Base-by-base conservation (phyloP, 306 rosid genomes). In the Lotus japonicus region DNA sequence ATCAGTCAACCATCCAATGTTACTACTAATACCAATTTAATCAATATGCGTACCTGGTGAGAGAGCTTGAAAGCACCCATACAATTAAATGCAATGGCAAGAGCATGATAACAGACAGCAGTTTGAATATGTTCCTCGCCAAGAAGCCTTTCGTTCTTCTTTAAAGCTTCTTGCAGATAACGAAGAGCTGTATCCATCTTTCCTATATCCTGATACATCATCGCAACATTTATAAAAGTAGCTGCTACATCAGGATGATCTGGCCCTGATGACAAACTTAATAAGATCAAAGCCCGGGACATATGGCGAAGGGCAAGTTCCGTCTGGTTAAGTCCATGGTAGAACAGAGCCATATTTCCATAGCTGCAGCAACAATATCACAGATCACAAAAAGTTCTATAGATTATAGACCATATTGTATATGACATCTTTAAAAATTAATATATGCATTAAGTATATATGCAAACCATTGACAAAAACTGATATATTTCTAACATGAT, bases 181-280 rank as follows among this genome's bases (percentile, higher is more conserved):
- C 97, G 99, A 80, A 90, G 99, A 66, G 99, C 96, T 8, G 96
- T 95, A 61, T 85, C 72, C 95, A 95, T 95, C 81, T 90, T 95
- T 61, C 99, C 99, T 72, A 90, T 86, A 84, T 95, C 99, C 68
- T 88, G 99, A 81, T 84, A 95, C 99, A 95, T 95, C 99, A 95
- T 90, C 44, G 99, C 96, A 35, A 90, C 96, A 80, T 95, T 88
- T 73, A 95, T 90, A 59, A 83, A 88, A 64, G 99, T 88, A 39
- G 99, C 96, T 10, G 99, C 97, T 0, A 95, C 96, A 77, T 95
- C 99, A 64, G 99, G 99, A 73, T 95, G 99, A 82, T 90, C 97
- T 17, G 99, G 95, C 63, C 99, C 99, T 17, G 97, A 95, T 35
- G 99, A 90, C 76, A 95, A 77, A 69, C 99, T 90, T 36, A 95